These are phyloP conservation scores for Oxalis stricta DNA, from an alignment of 441 rosid genomes.

Conservation along the genomic window DNA sequence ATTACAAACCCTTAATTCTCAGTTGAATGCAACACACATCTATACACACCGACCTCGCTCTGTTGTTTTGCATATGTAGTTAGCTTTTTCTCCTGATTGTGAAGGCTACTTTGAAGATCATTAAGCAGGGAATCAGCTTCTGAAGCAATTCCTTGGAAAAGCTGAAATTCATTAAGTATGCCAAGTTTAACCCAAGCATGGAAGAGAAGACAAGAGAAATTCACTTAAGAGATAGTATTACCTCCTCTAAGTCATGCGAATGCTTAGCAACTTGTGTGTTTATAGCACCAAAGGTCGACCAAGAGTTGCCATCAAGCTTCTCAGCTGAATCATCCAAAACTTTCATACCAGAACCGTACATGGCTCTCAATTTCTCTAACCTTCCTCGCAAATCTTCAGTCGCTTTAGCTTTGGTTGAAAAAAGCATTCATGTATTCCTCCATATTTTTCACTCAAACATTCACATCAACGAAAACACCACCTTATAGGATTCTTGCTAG, in stretches of 20 bases:
- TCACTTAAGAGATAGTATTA: conserved; percentile 15
- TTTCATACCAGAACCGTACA: conserved; percentile 61
- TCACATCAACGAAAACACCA: no score
- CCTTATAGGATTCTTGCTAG: conserved; percentile 97
- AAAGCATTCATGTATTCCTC: conserved; percentile 86
- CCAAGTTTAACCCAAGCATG: conserved; percentile 10
- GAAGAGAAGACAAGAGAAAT: neutral
- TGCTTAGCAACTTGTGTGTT: conserved; percentile 82
- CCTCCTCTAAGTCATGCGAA: conserved; percentile 67
- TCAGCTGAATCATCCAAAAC: conserved; percentile 60
- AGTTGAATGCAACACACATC: neutral
- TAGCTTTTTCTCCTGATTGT: conserved; percentile 71
- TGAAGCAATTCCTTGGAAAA: conserved; percentile 73
- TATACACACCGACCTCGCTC: conserved; percentile 65
- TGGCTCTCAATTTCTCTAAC: conserved; percentile 50
- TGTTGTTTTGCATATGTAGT: conserved; percentile 69
- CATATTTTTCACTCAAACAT: conserved; percentile 72
- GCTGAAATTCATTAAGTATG: conserved; percentile 49
- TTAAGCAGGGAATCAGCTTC: conserved; percentile 78
- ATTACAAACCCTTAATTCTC: neutral
- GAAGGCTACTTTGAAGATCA: conserved; percentile 79
- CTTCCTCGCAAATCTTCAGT: conserved; percentile 65
- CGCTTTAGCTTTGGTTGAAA: conserved; percentile 77
- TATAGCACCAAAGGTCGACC: conserved; percentile 51
- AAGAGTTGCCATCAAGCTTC: conserved; percentile 58